These are phyloP conservation scores for Petrea volubilis DNA, from an alignment of 257 asterid species.

Conservation along the genomic window DNA sequence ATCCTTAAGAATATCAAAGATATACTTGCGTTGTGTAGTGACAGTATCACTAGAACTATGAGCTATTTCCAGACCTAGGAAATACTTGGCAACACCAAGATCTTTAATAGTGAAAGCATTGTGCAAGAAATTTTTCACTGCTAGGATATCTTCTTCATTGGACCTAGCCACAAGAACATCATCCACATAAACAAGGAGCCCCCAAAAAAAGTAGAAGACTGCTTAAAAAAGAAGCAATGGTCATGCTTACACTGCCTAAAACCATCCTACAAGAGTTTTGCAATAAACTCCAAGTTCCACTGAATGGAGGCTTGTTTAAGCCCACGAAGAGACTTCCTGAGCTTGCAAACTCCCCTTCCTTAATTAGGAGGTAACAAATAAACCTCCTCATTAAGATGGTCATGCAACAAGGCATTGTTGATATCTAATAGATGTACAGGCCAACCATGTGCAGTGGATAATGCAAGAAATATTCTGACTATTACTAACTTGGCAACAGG, in stretches of 20 bases:
- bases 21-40: background rate
- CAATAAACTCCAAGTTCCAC: background rate
- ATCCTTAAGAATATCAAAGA: no score
- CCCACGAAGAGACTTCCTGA: background rate
- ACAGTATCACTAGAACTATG: background rate
- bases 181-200: background rate
- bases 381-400: no score
- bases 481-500: background rate
- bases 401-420: no score
- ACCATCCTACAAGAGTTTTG: background rate
- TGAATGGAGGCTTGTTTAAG: background rate
- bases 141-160: background rate
- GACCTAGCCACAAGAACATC: background rate
- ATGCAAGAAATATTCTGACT: no score
- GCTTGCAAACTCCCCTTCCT: background rate
- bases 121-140: background rate
- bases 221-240: background rate
- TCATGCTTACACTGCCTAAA: background rate
- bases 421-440: no score
- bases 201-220: background rate
- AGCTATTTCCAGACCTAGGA: background rate
- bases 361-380: no score
- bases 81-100: background rate
- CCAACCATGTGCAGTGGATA: no score
- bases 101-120: background rate